Conservation (phyloP, 176 grass and related monocot genomes). For the Dendrocalamus sinicus region DNA sequence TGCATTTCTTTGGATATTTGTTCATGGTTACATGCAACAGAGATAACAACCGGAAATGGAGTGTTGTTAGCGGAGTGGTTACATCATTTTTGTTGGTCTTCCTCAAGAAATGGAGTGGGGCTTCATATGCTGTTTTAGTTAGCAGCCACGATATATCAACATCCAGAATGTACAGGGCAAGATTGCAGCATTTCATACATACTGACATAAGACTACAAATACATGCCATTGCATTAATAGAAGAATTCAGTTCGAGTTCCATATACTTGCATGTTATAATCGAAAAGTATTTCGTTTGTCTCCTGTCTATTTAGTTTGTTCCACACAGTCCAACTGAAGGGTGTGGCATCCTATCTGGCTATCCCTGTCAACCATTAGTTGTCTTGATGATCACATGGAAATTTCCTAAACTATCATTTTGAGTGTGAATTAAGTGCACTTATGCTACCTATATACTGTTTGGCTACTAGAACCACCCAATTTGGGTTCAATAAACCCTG, state of each 20-base stretch:
- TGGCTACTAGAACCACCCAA: no score
- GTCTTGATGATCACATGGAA: no score
- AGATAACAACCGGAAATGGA: not conserved
- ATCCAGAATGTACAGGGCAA: not conserved
- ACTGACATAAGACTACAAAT: not conserved
- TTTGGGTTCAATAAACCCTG: no score
- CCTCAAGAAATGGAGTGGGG: not conserved
- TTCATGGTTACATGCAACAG: not conserved
- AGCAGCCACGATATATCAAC: not conserved
- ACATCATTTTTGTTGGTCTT: not conserved
- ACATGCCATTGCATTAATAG: not conserved
- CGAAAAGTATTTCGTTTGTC: no score
- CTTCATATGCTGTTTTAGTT: not conserved
- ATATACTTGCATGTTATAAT: not conserved
- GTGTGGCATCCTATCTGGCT: no score
- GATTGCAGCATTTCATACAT: not conserved
- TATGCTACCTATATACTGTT: no score
- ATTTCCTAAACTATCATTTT: no score
- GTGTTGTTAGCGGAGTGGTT: not conserved
- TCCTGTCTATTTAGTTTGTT: constrained; percentile 99
- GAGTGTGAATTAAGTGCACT: no score
- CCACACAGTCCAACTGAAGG: no score
- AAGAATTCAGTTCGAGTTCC: not conserved
- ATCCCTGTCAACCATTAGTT: no score
- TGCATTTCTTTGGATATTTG: not conserved